Percentiles rank a stretch among this genome's conserved stretches.
Conservation (phyloP, 1,284 basidiomycete species). For the Cryptococcus hybrid region DNA sequence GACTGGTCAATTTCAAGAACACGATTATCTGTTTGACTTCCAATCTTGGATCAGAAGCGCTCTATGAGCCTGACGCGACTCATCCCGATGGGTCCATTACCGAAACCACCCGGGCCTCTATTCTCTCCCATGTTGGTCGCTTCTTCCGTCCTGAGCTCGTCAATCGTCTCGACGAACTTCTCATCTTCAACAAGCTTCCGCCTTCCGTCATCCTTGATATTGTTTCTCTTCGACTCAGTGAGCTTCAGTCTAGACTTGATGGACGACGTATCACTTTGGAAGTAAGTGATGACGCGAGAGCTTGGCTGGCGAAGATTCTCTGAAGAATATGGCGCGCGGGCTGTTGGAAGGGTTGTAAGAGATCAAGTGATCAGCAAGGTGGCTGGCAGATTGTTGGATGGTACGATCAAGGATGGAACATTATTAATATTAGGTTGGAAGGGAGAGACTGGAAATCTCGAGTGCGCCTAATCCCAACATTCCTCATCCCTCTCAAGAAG, state of each 20-base stretch:
- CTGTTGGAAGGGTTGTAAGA: slow-evolving; percentile 74
- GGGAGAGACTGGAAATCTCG: slow-evolving; percentile 50
- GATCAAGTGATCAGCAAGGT: slow-evolving; percentile 74
- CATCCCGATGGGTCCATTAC: slow-evolving; percentile 67
- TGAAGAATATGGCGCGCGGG: slow-evolving; percentile 78
- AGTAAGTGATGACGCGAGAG: slow-evolving; percentile 62
- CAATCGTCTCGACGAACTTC: slow-evolving; percentile 81
- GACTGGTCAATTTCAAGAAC: slow-evolving; percentile 59
- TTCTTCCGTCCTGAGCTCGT: slow-evolving; percentile 89
- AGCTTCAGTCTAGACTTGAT: slow-evolving; percentile 67
- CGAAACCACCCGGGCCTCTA: slow-evolving; percentile 61
- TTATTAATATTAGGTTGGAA: slow-evolving; percentile 57
- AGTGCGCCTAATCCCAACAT: slow-evolving; percentile 16
- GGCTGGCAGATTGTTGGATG: slow-evolving; percentile 69
- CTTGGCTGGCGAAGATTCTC: slow-evolving; percentile 78
- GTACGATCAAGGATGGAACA: slow-evolving; percentile 69
- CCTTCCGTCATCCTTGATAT: slow-evolving; percentile 70
- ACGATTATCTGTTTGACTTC: slow-evolving; percentile 92
- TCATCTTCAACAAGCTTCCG: slow-evolving; percentile 87
- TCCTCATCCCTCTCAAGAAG: neutral
- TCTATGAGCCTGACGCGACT: slow-evolving; percentile 67
- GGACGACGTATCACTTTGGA: slow-evolving; percentile 69
- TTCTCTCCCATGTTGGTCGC: slow-evolving; percentile 70
- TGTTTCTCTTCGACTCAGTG: slow-evolving; percentile 69
- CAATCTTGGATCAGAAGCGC: slow-evolving; percentile 76